Base-by-base conservation (phyloP, 2,329 filamentous ascomycete species). In the Aquanectria penicillioides region DNA sequence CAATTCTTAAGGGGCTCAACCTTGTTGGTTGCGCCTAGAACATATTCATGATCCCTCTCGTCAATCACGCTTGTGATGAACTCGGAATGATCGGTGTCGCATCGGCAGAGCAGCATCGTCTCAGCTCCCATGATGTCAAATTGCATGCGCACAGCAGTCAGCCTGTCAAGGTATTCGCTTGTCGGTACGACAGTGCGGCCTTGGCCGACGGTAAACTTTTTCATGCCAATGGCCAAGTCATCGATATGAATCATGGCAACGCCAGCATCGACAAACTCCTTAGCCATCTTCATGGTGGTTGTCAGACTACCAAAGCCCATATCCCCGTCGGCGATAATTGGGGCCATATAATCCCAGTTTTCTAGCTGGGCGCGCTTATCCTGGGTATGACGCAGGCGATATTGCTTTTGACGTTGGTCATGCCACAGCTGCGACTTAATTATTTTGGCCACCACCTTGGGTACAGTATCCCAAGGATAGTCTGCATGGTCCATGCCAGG, bases 181-280 rank as follows among this genome's bases (percentile, higher is more conserved):
- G 75, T 78, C 2, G 77, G 75, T 5, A 80, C 74, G 0, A 79
- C 68, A 0, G 77, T 79, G 5, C 75, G 66, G 2, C 76, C 77
- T 48, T 78, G 69, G 1, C 77, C 76, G 13, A 75, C 70, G 1
- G 77, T 79, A 48, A 79, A 80, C 62, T 79, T 79, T 66, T 79
- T 79, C 65, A 78, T 70, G 6, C 77, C 77, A 18, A 78, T 75
- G 0, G 77, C 77, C 25, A 79, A 64, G 53, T 79, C 77, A 51
- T 80, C 77, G 4, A 80, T 69, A 49, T 79, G 77, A 38, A 79
- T 76, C 73, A 78, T 78, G 9, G 77, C 77, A 2, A 77, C 77
- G 6, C 77, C 77, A 12, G 73, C 70, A 38, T 78, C 77, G n/a
- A 78, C 76, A 54, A 80, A 78, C n/a, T 71, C 68, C 22, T 70